Base-by-base conservation (phyloP, 2,329 filamentous ascomycete species). In the Colletotrichum kahawae region DNA sequence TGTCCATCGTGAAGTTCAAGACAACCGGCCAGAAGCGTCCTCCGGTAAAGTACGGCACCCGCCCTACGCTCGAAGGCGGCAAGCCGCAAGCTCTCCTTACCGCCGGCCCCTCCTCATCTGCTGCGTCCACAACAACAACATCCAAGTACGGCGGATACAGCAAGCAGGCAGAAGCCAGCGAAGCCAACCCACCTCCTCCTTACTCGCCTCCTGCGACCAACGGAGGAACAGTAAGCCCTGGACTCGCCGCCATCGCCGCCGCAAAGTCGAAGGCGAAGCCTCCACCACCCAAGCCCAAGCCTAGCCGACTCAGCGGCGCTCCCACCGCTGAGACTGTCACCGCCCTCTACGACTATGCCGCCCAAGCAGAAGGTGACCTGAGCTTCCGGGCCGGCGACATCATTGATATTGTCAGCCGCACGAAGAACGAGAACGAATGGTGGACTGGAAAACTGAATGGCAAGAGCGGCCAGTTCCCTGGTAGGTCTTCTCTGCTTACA, bases 361-460 rank as follows among this genome's bases (percentile, higher is more conserved):
- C 97, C 7, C 96, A 98, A 83, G 96, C 96, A 1, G 95, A 98
- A 77, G 96, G 96, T 4, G 97, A 99, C 82, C 87, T 99, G 77
- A 98, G 95, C 80, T 99, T 99, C 86, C 90, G 90, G 21, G 92
- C 95, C 0, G 96, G 96, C 7, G 97, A 99, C 77, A 87, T 94
- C 6, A 98, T 99, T 80, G 96, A 98, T 83, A 96, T 99, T 79
- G 83, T 97, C 4, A 90, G 89, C 75, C 90, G 95, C 78, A 98
- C 95, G n/a, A 89, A 91, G 77, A 98, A 98, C 80, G 93, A 95
- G 67, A 98, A 99, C 79, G 97, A 99, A 84, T 99, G 97, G 97
- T 99, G 97, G 97, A 93, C 90, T 10, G 97, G 97, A 48, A 94
- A 92, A 82, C 82, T 98, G 69, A 89, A 93, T 74, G 95, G 94